Conservation (phyloP, 129 eudicot species). For the Tanacetum coccineum region DNA sequence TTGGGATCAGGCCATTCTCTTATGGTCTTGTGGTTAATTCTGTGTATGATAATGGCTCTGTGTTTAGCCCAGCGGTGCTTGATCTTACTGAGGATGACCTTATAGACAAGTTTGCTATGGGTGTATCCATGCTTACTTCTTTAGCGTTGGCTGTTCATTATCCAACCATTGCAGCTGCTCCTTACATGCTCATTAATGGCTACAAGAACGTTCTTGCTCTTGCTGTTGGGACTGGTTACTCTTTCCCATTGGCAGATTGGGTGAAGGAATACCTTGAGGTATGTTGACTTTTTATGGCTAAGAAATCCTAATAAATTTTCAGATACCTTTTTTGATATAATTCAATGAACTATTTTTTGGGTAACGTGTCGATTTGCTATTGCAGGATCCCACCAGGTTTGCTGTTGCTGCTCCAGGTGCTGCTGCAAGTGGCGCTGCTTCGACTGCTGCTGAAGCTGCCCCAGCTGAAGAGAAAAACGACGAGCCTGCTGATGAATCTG, state of each 20-base stretch:
- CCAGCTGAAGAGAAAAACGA: conserved; percentile 63
- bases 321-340: no score
- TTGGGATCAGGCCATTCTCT: conserved; percentile 78
- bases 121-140: conserved; percentile 62
- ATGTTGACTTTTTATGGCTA: background rate
- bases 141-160: conserved; percentile 53
- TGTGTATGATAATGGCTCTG: conserved; percentile 69
- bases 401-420: conserved; percentile 49
- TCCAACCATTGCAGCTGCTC: conserved; percentile 85
- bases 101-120: conserved; percentile 57
- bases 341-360: no score
- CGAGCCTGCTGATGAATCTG: conserved; percentile 71
- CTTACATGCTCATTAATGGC: conserved; percentile 73
- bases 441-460: conserved; percentile 46
- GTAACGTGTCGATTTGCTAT: background rate
- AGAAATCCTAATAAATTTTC: background rate
- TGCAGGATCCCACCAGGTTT: conserved; percentile 61
- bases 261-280: conserved; percentile 73
- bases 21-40: conserved; percentile 58
- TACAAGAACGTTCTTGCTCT: conserved; percentile 56
- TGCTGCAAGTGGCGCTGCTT: conserved; percentile 31
- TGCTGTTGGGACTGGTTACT: conserved; percentile 22
- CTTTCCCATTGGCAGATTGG: conserved; percentile 62
- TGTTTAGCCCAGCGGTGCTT: conserved; percentile 68
- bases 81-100: conserved; percentile 69